These are phyloP conservation scores for Globisporangium polare DNA, from an alignment of 352 stramenopile species.

Conservation along the genomic window DNA sequence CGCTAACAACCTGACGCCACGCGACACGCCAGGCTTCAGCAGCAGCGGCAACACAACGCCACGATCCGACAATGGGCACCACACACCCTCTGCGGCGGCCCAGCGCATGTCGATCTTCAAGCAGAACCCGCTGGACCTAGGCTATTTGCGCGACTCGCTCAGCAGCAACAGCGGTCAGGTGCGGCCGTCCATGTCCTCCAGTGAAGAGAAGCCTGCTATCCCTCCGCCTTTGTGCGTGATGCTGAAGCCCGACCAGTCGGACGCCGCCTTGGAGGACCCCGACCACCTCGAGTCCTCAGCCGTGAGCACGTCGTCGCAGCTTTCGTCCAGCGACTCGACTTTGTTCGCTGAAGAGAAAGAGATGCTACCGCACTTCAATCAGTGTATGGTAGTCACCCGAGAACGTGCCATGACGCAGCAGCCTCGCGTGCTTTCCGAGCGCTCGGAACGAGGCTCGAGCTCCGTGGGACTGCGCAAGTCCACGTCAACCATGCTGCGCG, in stretches of 20 bases:
- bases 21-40: constrained; percentile 24
- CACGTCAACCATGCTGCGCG: constrained; percentile 21
- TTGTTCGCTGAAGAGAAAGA: constrained; percentile 9
- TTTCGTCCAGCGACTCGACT: constrained; percentile 15
- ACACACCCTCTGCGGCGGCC: constrained; percentile 31
- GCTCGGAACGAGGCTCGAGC: constrained; percentile 2
- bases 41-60: constrained; percentile 34
- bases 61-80: constrained; percentile 35
- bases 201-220: not conserved
- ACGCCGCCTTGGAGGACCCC: constrained; percentile 4
- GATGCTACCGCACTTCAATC: not conserved
- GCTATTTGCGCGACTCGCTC: constrained; percentile 60
- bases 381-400: not conserved
- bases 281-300: constrained; percentile 11
- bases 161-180: constrained; percentile 3
- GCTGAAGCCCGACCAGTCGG: constrained; percentile 8
- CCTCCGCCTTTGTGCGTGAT: not conserved
- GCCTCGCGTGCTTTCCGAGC: constrained; percentile 2
- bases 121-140: constrained; percentile 62
- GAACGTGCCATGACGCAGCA: constrained; percentile 15
- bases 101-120: constrained; percentile 65
- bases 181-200: not conserved
- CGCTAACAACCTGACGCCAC: constrained; percentile 61
- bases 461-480: constrained; percentile 10
- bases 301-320: constrained; percentile 14